A percentile compares a stretch with the other conserved stretches of the same genome.
Evolutionary conservation across 1,284 basidiomycete genomes (phyloP).

Genomic region (Boletus albobrunnescens): DNA sequence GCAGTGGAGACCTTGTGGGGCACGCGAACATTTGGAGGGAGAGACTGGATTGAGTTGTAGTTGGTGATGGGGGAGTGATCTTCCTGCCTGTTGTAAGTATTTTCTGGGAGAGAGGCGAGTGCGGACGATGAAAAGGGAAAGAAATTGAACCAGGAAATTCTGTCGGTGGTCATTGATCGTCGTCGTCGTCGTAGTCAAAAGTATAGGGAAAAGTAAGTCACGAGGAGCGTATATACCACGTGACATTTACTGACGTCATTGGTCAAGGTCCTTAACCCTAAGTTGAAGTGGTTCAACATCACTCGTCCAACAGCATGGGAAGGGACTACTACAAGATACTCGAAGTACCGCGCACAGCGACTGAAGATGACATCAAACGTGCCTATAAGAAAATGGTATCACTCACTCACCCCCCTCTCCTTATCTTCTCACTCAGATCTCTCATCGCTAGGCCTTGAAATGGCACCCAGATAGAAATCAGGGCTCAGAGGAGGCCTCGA

Average conservation of each 20-base stretch:
- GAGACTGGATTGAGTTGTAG: constrained; percentile 64
- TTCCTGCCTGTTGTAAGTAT: constrained; percentile 59
- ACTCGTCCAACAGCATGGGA: constrained; percentile 49
- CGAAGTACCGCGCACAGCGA: constrained; percentile 69
- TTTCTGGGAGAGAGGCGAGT: constrained; percentile 60
- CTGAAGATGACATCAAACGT: constrained; percentile 82
- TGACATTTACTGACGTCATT: constrained; percentile 29
- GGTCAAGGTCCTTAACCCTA: too few species aligned
- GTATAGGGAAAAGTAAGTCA: too few species aligned
- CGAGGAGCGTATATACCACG: background rate
- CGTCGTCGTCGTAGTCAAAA: background rate
- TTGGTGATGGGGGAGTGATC: constrained; percentile 58
- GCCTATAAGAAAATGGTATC: constrained; percentile 76
- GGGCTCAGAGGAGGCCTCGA: constrained; percentile 77
- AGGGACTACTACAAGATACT: constrained; percentile 82
- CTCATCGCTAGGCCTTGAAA: constrained; percentile 67
- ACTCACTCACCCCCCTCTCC: constrained; percentile 5
- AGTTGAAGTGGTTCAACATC: background rate
- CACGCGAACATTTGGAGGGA: constrained; percentile 59
- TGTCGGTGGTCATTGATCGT: constrained; percentile 14
- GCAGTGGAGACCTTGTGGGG: constrained; percentile 89
- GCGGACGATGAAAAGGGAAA: constrained; percentile 71
- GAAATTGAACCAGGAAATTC: constrained; percentile 55
- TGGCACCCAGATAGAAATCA: constrained; percentile 91
- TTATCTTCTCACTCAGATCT: constrained; percentile 38